A percentile compares a stretch with the other conserved stretches of the same genome.
Conservation (phyloP, 225 moss, liverwort and hornwort genomes). For the Straminergon stramineum region DNA sequence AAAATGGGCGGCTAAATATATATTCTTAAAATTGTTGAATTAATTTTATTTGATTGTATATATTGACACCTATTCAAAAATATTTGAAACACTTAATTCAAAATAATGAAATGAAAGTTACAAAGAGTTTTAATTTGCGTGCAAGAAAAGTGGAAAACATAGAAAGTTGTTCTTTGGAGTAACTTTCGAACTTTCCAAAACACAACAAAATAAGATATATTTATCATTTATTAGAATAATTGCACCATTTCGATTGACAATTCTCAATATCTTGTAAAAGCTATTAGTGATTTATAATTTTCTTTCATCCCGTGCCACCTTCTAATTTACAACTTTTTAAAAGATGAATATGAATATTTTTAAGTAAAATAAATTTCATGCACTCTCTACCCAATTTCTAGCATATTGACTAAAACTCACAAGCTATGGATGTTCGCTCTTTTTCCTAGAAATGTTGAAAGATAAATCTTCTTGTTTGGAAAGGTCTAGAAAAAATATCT, state of each 20-base stretch:
- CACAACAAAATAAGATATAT: fast-evolving
- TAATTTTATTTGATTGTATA: too few relatives aligned
- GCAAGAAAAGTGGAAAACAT: background rate
- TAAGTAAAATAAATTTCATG: background rate
- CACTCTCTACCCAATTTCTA: background rate
- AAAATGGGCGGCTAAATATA: too few relatives aligned
- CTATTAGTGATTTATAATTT: too few relatives aligned
- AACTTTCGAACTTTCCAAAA: background rate
- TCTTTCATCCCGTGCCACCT: too few relatives aligned
- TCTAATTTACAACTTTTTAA: too few relatives aligned
- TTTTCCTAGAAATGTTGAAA: background rate
- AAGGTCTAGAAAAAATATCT: background rate
- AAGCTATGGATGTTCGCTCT: background rate
- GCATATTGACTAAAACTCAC: background rate
- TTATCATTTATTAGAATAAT: too few relatives aligned
- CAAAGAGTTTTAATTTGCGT: background rate
- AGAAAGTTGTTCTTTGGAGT: background rate
- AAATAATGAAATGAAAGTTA: background rate
- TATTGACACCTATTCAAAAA: too few relatives aligned
- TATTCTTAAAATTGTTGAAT: too few relatives aligned
- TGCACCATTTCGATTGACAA: too few relatives aligned
- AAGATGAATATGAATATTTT: too few relatives aligned
- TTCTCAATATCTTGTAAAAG: too few relatives aligned
- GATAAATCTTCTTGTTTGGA: background rate
- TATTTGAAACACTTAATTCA: background rate